Evolutionary conservation across 2,329 filamentous ascomycete genomes (phyloP), one percentile per base, ranked within the genome.

Genomic region (Seiridium cupressi): DNA sequence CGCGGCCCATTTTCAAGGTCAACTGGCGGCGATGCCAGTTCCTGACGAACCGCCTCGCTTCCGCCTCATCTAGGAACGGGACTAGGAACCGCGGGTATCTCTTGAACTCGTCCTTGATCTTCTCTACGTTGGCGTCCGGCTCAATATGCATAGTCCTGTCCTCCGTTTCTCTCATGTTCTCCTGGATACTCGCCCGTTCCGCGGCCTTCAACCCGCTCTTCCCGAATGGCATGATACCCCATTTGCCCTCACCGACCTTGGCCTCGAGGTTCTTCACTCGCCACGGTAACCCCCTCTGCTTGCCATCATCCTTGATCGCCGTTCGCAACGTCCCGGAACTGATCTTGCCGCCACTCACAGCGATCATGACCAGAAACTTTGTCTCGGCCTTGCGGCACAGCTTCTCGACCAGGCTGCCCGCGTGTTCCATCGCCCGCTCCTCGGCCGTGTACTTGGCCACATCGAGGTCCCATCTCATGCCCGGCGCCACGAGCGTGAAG

Each of bases 31-130:
- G 72, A 65, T 81, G 77, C 77, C 78, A 80, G 56, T 64, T 61
- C 61, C 79, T 72, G 36, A 79, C 77, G 63, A 84, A 84, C 58
- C 81, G 75, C 58, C 76, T 78, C 26, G 85, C 85, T 62, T 85
- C 84, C 8, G 75, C 73, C 55, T 79, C 74, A n/a, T 82, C 81
- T 11, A 76, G 68, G 62, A 90, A 87, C 4, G 81, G 78, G 31
- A 89, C 65, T 11, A 89, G 74, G 74, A 84, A 85, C 46, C 82
- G 74, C 42, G 69, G 65, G 58, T 72, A 77, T n/a, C 53, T 44
- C 31, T 34, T 36, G 11, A 9, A 26, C 44, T 57, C 42, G 11
- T 34, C 36, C 44, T 32, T 2, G 13, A 44, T 38, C 46, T 51
- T 47, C 6, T 44, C 53, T 26, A 36, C 44, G 4, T 53, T 8